Conservation (phyloP, 2,329 filamentous ascomycete genomes). For the Elsinoe batatas region DNA sequence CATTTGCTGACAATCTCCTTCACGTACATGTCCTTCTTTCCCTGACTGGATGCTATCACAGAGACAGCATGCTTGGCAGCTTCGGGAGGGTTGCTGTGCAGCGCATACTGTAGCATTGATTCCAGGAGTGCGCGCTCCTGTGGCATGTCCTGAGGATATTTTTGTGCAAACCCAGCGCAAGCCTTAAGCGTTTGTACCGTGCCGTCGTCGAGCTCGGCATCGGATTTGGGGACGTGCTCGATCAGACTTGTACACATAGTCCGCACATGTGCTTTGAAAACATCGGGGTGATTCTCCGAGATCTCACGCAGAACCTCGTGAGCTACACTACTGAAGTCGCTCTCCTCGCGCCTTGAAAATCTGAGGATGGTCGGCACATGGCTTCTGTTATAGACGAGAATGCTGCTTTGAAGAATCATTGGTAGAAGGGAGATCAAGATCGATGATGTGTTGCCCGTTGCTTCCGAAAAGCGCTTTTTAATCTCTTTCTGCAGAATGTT, state of each 20-base stretch:
- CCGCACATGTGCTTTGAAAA: constrained; percentile 86
- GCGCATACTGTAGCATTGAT: constrained; percentile 70
- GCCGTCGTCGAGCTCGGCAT: constrained; percentile 56
- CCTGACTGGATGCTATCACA: constrained; percentile 68
- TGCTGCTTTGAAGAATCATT: constrained; percentile 71
- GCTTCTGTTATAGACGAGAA: constrained; percentile 86
- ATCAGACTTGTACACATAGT: constrained; percentile 82
- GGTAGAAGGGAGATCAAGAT: constrained; percentile 72
- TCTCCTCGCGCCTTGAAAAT: constrained; percentile 70
- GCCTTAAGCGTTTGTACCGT: constrained; percentile 90
- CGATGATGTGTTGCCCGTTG: constrained; percentile 46
- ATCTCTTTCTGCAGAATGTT: constrained; percentile 55
- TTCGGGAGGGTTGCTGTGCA: constrained; percentile 69
- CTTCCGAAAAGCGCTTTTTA: constrained; percentile 65
- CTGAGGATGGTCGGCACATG: constrained; percentile 86
- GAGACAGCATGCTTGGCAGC: constrained; percentile 91
- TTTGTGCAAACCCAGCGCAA: constrained; percentile 81
- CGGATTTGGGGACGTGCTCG: constrained; percentile 64
- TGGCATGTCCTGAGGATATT: constrained; percentile 74
- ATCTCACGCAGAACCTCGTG: constrained; percentile 89
- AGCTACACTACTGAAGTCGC: constrained; percentile 62
- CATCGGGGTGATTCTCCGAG: constrained; percentile 74
- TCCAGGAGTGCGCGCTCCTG: constrained; percentile 71
- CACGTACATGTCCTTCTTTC: constrained; percentile 74
- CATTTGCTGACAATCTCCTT: constrained; percentile 72